phyloP scores from a whole-genome alignment of 495 filamentous ascomycete species.

The Talaromyces borbonicus region DNA sequence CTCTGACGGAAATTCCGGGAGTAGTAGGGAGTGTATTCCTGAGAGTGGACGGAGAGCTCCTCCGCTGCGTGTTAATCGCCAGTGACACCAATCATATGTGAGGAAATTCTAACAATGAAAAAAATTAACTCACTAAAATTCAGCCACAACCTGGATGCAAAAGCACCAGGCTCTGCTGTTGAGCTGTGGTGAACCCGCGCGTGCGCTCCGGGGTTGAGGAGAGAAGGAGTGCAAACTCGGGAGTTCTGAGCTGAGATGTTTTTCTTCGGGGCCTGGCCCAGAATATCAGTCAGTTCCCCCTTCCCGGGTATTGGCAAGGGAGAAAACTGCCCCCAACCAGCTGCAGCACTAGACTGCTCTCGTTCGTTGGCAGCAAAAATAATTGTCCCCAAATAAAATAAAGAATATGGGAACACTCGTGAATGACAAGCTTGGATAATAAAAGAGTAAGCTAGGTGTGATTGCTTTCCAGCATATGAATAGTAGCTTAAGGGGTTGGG shows the following conservation, averaged over 20 bases:
- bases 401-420: neutral
- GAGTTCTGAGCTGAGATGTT: constrained; percentile 18
- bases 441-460: neutral
- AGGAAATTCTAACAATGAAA: neutral
- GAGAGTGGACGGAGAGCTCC: constrained; percentile 1
- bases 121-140: constrained; percentile 13
- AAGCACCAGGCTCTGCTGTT: constrained; percentile 23
- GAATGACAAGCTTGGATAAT: constrained; percentile 1
- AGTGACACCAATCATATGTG: too few species aligned
- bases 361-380: neutral
- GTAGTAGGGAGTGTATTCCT: too few species aligned
- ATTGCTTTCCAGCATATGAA: constrained; percentile 1
- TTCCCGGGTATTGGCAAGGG: constrained; percentile 11
- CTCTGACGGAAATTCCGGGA: neutral
- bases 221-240: constrained; percentile 17
- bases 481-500: too few species aligned
- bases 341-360: neutral
- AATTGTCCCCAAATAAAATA: neutral
- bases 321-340: constrained; percentile 4
- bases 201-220: constrained; percentile 21
- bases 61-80: neutral
- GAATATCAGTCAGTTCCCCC: too few species aligned
- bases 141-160: constrained; percentile 17
- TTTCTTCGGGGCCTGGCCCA: constrained; percentile 17
- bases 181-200: constrained; percentile 28